Evolutionary conservation across 2,329 filamentous ascomycete species (phyloP), one percentile per base, ranked within the genome.

Genomic region (Pyricularia pennisetigena): DNA sequence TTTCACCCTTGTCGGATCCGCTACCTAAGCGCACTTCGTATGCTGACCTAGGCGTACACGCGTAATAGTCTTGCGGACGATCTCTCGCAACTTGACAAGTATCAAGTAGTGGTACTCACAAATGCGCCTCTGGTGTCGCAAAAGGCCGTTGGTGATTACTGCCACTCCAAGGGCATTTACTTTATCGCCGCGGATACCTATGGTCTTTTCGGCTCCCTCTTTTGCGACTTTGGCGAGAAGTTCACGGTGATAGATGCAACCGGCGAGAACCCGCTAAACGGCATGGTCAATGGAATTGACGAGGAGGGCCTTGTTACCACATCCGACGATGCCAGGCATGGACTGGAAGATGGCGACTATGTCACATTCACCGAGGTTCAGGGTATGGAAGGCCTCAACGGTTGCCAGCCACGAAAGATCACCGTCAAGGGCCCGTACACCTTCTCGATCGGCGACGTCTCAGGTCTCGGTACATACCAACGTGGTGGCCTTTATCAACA

Each of bases 351-450:
- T 82, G 95, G 94, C 26, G 95, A 99, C 77, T 97, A 90, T 77
- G 93, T 99, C 68, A 97, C 93, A 9, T 99, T 99, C 78, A 90
- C 92, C 2, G 95, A 99, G 77, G 78, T 99, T 26, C 88, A 95
- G 81, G 95, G 95, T 26, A 92, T 99, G 91, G 94, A 97, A 70
- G 88, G 80, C 6, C 79, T 99, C 71, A 99, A 99, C 77, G 86
- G 86, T 73, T 86, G 87, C 63, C 91, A 92, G 71, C 94, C 95
- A 66, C 88, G 92, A 72, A 97, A 97, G 82, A 87, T 99, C 70
- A 92, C 90, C 4, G 93, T 97, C 66, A 97, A 97, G 81, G 95
- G 92, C 0, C 95, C 95, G 3, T 99, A 98, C 78, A 97, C 94
- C 9, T 99, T 99, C 80, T 95, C 93, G 16, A 97, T 99, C 73